phyloP scores from a whole-genome alignment of 768 basidiomycete genomes.

The Russula vinacea region DNA sequence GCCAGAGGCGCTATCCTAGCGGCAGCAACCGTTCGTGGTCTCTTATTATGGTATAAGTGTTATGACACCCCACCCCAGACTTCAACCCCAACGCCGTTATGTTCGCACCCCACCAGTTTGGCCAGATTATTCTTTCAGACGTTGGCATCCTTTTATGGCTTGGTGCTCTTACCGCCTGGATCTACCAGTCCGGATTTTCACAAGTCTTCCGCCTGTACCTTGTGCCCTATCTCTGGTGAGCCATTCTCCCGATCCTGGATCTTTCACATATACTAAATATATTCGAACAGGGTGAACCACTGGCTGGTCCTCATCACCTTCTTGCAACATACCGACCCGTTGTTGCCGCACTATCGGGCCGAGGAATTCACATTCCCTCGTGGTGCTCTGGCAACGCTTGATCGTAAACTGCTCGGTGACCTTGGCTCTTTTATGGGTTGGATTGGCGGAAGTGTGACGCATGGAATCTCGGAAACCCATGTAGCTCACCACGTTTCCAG shows the following conservation, averaged over 20 bases:
- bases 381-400: constrained; percentile 89
- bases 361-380: constrained; percentile 89
- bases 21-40: constrained; percentile 69
- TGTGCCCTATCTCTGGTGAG: constrained; percentile 82
- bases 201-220: constrained; percentile 78
- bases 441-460: constrained; percentile 80
- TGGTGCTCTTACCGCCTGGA: constrained; percentile 51
- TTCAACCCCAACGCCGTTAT: constrained; percentile 76
- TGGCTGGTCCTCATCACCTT: constrained; percentile 97
- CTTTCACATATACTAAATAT: not conserved
- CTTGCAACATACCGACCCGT: constrained; percentile 96
- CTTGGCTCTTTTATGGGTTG: constrained; percentile 76
- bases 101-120: constrained; percentile 78
- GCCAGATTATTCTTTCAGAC: constrained; percentile 78
- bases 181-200: constrained; percentile 60
- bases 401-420: constrained; percentile 77
- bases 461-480: constrained; percentile 94
- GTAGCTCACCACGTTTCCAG: constrained; percentile 87
- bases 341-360: constrained; percentile 90
- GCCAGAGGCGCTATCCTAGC: constrained; percentile 75
- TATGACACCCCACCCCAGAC: constrained; percentile 42
- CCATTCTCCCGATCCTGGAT: not conserved
- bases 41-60: not conserved
- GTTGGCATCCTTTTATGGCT: constrained; percentile 78
- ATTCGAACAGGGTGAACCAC: constrained; percentile 66